Evolutionary conservation across 2,329 filamentous ascomycete species (phyloP), one percentile per base, ranked within the genome.

Genomic region (Fusarium tjaetaba): DNA sequence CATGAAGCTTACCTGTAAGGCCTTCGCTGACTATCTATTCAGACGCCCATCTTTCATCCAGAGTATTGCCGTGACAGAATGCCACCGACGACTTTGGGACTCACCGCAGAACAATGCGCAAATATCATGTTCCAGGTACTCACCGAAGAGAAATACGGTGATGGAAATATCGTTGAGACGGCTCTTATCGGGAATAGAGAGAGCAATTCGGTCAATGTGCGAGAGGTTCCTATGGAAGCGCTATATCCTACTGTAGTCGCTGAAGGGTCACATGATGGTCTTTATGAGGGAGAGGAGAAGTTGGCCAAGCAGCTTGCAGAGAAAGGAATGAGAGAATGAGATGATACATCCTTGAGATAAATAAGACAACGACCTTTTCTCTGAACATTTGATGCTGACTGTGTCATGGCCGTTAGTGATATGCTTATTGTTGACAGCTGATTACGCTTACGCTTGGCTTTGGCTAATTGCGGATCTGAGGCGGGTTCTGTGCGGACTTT

Each of bases 101-200:
- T 72, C 2, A 53, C 49, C 3, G 32, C 63, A 5, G 55, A 71
- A 5, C 63, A 73, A 13, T 65, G 53, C 16, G 72, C 68, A 13
- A 41, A 46, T 4, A 24, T 73, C 14, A 69, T 69, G 53, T 51
- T 71, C 26, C 34, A 24, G 4, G 64, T 71, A 3, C 52, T 74
- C 28, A 52, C 51, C 11, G 64, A 71, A 32, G 41, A 45, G 4
- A 58, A 73, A 18, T 73, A 73, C n/a, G 70, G 68, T 4, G 64
- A 74, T 24, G 72, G 72, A 14, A 71, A 73, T 9, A 71, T 73
- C 7, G 7, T 73, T 3, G 70, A 73, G 53, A 53, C 53, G 2
- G 66, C 71, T 59, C 58, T 61, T n/a, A 55, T 61, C 3, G 42
- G 58, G 2, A 68, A 48, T 7, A 52, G n/a, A 53, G 72, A 20